These are phyloP conservation scores for Ascoidea rubescens DNA, from an alignment of 805 yeast species.

Conservation along the genomic window DNA sequence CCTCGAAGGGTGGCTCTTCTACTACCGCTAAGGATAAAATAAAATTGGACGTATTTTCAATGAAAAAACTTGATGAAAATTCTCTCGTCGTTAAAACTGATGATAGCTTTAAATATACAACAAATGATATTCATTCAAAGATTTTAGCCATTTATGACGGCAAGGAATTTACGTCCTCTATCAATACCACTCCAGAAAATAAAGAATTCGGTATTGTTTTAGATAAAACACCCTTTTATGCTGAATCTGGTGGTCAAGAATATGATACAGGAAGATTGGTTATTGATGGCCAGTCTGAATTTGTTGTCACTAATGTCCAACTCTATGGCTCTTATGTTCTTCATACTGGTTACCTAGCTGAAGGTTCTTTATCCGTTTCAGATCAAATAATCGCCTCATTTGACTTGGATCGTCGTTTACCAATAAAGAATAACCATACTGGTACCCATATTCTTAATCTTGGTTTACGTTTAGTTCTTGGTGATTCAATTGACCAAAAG, in stretches of 20 bases:
- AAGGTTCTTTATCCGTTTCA: slow-evolving; percentile 58
- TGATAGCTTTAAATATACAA: slow-evolving; percentile 66
- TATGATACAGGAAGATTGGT: slow-evolving; percentile 88
- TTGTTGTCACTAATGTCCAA: slow-evolving; percentile 86
- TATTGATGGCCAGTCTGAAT: slow-evolving; percentile 77
- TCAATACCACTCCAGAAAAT: slow-evolving; percentile 20
- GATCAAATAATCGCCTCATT: slow-evolving; percentile 73
- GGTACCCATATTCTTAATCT: slow-evolving; percentile 92
- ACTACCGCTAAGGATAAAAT: slow-evolving; percentile 43
- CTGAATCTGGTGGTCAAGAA: slow-evolving; percentile 99
- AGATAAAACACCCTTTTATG: slow-evolving; percentile 89
- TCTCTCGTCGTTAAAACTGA: slow-evolving; percentile 63
- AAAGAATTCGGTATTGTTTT: slow-evolving; percentile 62
- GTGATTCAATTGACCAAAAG: slow-evolving; percentile 83
- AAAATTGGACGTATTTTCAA: slow-evolving; percentile 84
- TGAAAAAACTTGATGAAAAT: slow-evolving; percentile 53
- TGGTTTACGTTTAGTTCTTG: slow-evolving; percentile 77
- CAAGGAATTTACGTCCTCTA: slow-evolving; percentile 38
- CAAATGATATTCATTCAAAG: slow-evolving; percentile 53
- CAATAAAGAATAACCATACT: slow-evolving; percentile 94
- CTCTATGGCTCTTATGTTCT: slow-evolving; percentile 87
- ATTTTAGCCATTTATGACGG: slow-evolving; percentile 65
- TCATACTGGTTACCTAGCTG: slow-evolving; percentile 78
- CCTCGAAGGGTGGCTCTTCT: slow-evolving; percentile 79
- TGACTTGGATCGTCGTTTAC: slow-evolving; percentile 91